Percentiles rank a stretch among this genome's conserved stretches.
Conservation (phyloP, 2,329 filamentous ascomycete genomes). For the Fusarium secorum region DNA sequence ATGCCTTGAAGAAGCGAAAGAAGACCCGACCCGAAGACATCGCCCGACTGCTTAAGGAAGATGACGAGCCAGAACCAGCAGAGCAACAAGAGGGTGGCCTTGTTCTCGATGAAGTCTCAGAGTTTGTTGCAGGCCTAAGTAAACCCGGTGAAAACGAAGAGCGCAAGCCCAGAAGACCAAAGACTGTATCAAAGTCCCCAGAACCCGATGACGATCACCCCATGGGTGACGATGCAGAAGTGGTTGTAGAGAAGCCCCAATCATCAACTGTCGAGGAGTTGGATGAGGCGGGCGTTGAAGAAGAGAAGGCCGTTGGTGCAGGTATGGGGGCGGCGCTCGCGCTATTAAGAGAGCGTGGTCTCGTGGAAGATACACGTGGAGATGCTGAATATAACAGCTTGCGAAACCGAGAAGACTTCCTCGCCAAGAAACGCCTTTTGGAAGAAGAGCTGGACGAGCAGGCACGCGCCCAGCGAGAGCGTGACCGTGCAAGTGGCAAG, state of each 20-base stretch:
- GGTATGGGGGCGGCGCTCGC: conserved; percentile 84
- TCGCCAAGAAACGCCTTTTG: conserved; percentile 74
- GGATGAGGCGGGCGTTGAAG: conserved; percentile 75
- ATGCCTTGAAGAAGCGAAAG: conserved; percentile 91
- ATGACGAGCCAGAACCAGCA: conserved; percentile 57
- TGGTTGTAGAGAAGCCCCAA: conserved; percentile 49
- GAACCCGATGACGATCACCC: conserved; percentile 53
- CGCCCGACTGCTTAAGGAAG: conserved; percentile 77
- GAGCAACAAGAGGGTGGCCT: conserved; percentile 64
- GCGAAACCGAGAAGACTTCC: conserved; percentile 78
- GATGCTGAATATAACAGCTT: conserved; percentile 71
- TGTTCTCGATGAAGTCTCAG: conserved; percentile 94
- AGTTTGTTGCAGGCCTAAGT: conserved; percentile 88
- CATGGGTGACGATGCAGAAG: conserved; percentile 50
- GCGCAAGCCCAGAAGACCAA: conserved; percentile 59
- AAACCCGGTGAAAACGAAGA: conserved; percentile 67
- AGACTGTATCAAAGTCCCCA: conserved; percentile 46
- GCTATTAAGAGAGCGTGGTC: conserved; percentile 83
- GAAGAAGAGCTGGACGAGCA: conserved; percentile 82
- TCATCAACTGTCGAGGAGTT: conserved; percentile 47
- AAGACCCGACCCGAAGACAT: conserved; percentile 86
- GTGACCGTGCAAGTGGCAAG: conserved; percentile 82
- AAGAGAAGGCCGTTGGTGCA: conserved; percentile 80
- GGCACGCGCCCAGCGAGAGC: conserved; percentile 82
- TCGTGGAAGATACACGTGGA: conserved; percentile 72